Percentiles rank a stretch among this genome's conserved stretches.
Conservation (phyloP, 768 basidiomycete species). For the Tylopilus subfusipes region DNA sequence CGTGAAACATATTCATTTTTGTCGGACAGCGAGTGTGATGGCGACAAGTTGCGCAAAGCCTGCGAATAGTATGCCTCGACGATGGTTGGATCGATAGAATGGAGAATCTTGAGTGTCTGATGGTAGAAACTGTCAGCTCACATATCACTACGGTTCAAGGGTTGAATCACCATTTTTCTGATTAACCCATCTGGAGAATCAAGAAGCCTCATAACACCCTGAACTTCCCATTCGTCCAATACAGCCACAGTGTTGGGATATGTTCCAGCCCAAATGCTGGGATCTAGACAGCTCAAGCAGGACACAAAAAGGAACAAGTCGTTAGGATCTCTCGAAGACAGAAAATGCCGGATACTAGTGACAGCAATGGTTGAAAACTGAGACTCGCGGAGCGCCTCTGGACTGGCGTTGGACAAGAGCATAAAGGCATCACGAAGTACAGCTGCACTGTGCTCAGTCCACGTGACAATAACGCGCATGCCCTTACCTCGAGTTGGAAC, state of each 20-base stretch:
- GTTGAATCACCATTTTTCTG: slow-evolving; percentile 51
- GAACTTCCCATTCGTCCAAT: slow-evolving; percentile 73
- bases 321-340: slow-evolving; percentile 55
- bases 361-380: slow-evolving; percentile 31
- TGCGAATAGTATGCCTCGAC: slow-evolving; percentile 53
- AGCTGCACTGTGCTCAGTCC: slow-evolving; percentile 26
- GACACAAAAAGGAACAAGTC: slow-evolving; percentile 64
- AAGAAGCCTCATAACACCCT: slow-evolving; percentile 63
- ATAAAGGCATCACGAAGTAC: slow-evolving; percentile 34
- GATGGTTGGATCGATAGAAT: slow-evolving; percentile 55
- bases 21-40: slow-evolving; percentile 32
- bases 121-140: slow-evolving; percentile 4
- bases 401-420: slow-evolving; percentile 26
- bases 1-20: slow-evolving; percentile 43
- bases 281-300: slow-evolving; percentile 58
- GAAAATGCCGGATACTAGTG: slow-evolving; percentile 50
- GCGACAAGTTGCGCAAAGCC: slow-evolving; percentile 37
- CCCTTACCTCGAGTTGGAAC: slow-evolving; percentile 27
- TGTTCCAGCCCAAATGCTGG: slow-evolving; percentile 67
- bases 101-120: slow-evolving; percentile 60
- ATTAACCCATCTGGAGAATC: slow-evolving; percentile 57
- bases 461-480: background rate
- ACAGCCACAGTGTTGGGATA: slow-evolving; percentile 45
- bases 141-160: background rate
- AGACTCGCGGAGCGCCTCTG: slow-evolving; percentile 17